Base-by-base conservation (phyloP, 108 stramenopile genomes). In the Poteriospumella lacustris region DNA sequence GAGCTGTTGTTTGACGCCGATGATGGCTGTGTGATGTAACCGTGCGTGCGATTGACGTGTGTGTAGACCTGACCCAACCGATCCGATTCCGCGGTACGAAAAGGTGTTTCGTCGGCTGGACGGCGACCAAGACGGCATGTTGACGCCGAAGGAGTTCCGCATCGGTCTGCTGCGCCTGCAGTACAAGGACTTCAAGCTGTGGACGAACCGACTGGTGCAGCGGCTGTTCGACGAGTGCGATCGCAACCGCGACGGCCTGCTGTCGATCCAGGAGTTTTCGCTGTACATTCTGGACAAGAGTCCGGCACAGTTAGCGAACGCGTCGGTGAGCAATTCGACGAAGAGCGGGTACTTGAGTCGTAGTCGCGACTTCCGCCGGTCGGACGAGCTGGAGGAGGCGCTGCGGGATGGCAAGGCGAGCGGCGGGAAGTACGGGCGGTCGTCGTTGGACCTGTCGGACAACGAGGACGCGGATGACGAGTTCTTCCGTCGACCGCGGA, bases 161-260 rank as follows among this genome's bases (percentile, higher is more conserved):
- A 42, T 44, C 36, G 70, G 12, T 34, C 41, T 73, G 19, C 38
- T 9, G 26, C 36, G 41, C 9, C 41, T 73, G 31, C 70, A 56
- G 38, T 44, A 29, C 33, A 73, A 73, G 31, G 33, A 73, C 42
- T n/a, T 29, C 9, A 73, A 73, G 24, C 5, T 19, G 42, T 73
- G 70, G 70, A 42, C 43, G 9, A 3, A 29, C 31, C 70, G 70
- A 12, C 26, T 73, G 70, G 36, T 73, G 28, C 41, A 31, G 26
- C 70, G 70, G 9, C 41, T 73, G 33, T 73, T 73, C 41, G 70
- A 73, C 42, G 70, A 73, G 33, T 73, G 70, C 36, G 70, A 73
- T 38, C 43, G 31, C 24, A 73, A 73, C 36, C 43, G 70, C 36
- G 70, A 73, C 42, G 70, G 70, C 9, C 41, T 73, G 31, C 41